A percentile compares a stretch with the other conserved stretches of the same genome.
Evolutionary conservation across 2,329 filamentous ascomycete species (phyloP).

Genomic region (Scedosporium dehoogii): DNA sequence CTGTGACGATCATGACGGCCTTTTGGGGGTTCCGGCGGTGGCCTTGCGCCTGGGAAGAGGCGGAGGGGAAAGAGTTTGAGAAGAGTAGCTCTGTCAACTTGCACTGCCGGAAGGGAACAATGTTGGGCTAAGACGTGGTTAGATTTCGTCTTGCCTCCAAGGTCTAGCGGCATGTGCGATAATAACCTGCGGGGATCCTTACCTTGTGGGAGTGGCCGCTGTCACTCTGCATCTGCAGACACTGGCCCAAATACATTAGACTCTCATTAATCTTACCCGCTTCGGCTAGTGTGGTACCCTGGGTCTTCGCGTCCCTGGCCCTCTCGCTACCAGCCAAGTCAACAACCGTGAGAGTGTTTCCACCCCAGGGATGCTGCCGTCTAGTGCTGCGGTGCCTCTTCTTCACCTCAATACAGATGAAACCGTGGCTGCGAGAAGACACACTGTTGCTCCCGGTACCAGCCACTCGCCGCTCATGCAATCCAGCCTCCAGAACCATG

Average conservation of each 20-base stretch:
- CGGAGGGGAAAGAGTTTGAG: slow-evolving; percentile 74
- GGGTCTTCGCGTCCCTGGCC: slow-evolving; percentile 86
- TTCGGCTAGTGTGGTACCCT: slow-evolving; percentile 83
- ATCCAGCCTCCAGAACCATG: slow-evolving; percentile 79
- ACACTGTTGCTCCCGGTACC: slow-evolving; percentile 90
- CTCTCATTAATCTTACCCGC: slow-evolving; percentile 98
- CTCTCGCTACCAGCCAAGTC: slow-evolving; percentile 91
- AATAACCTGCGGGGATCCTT: slow-evolving; percentile 13
- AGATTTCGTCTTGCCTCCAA: background rate
- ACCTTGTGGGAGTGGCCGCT: slow-evolving; percentile 65
- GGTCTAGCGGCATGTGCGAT: background rate
- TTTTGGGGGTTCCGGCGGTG: slow-evolving; percentile 62
- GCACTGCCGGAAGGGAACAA: slow-evolving; percentile 74
- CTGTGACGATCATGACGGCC: slow-evolving; percentile 92
- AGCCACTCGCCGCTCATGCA: slow-evolving; percentile 77
- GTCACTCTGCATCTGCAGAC: slow-evolving; percentile 88
- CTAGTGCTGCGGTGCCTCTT: slow-evolving; percentile 42
- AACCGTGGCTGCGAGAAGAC: slow-evolving; percentile 87
- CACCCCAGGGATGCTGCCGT: slow-evolving; percentile 45
- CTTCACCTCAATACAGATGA: slow-evolving; percentile 93
- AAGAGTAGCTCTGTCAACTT: slow-evolving; percentile 79
- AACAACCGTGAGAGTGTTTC: slow-evolving; percentile 75
- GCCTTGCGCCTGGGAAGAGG: slow-evolving; percentile 30
- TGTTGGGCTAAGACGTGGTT: slow-evolving; percentile 42
- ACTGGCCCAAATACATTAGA: slow-evolving; percentile 96